Evolutionary conservation across 352 stramenopile species (phyloP).

Genomic region (Phytophthora pisi): DNA sequence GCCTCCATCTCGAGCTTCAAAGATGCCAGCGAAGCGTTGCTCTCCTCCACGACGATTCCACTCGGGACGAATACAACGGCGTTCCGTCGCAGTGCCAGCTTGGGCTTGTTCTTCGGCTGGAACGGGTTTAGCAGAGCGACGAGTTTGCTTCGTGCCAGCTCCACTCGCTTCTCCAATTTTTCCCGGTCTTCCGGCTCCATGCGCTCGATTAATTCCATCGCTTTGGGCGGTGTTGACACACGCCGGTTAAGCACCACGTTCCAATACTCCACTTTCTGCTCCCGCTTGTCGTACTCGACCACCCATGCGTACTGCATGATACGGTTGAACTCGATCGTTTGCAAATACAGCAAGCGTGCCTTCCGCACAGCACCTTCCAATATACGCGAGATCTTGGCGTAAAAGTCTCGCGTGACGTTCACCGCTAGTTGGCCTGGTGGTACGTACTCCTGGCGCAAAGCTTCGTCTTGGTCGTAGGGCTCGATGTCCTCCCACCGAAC

Average conservation of each 20-base stretch:
- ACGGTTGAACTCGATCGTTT: slow-evolving; percentile 73
- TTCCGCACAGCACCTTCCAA: slow-evolving; percentile 37
- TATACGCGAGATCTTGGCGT: slow-evolving; percentile 39
- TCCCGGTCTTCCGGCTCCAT: slow-evolving; percentile 63
- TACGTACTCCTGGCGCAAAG: slow-evolving; percentile 49
- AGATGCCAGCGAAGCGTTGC: slow-evolving; percentile 11
- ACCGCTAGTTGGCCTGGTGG: slow-evolving; percentile 32
- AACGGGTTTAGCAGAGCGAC: slow-evolving; percentile 60
- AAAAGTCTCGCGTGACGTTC: slow-evolving; percentile 48
- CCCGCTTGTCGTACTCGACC: slow-evolving; percentile 61
- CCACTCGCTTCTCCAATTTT: slow-evolving; percentile 57
- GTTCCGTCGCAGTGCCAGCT: slow-evolving; percentile 45
- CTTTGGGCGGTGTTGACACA: slow-evolving; percentile 53
- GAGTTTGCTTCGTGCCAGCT: slow-evolving; percentile 61
- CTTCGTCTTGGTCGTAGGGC: slow-evolving; percentile 52
- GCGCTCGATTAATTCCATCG: slow-evolving; percentile 60
- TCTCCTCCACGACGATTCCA: neutral
- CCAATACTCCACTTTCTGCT: slow-evolving; percentile 68
- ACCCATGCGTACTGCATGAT: slow-evolving; percentile 74
- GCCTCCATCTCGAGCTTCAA: slow-evolving; percentile 43
- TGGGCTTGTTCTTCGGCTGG: slow-evolving; percentile 51
- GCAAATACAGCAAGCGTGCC: slow-evolving; percentile 65
- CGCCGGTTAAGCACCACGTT: slow-evolving; percentile 77
- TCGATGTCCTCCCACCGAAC: slow-evolving; percentile 60
- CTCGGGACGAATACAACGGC: slow-evolving; percentile 45